Conservation (phyloP, 106 monocot genomes). For the Dendrobium nobile region DNA sequence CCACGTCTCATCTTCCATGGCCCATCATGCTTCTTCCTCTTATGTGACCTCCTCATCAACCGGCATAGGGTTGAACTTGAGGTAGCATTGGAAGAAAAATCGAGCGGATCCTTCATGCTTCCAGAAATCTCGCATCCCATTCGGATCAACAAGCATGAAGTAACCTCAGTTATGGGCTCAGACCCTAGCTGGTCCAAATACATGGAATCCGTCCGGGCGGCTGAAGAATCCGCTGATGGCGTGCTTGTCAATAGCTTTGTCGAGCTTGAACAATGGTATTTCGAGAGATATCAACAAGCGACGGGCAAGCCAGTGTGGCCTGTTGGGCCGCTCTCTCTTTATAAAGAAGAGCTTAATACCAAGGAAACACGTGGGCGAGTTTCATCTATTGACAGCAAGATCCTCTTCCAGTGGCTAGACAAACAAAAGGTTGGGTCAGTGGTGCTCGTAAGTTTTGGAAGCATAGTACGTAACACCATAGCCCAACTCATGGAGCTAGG, state of each 20-base stretch:
- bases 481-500: constrained; percentile 35
- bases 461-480: constrained; percentile 19
- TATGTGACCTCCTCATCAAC: neutral
- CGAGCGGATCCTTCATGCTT: constrained; percentile 10
- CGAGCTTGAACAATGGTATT: constrained; percentile 21
- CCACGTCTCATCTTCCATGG: constrained; percentile 32
- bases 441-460: constrained; percentile 44
- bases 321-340: constrained; percentile 15
- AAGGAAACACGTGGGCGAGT: neutral
- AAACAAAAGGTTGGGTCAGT: constrained; percentile 18
- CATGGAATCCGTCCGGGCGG: neutral
- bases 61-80: neutral
- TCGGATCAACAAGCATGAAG: neutral
- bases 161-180: neutral
- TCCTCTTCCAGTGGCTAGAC: constrained; percentile 28
- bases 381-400: neutral
- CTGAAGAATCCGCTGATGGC: constrained; percentile 17
- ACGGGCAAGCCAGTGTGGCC: neutral
- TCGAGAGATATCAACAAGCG: neutral
- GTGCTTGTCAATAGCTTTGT: constrained; percentile 17
- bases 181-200: neutral
- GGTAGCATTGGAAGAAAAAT: neutral
- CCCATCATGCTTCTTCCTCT: neutral
- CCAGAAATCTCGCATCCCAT: constrained; percentile 17
- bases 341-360: neutral